Evolutionary conservation across 768 basidiomycete genomes (phyloP).

Genomic region (Mycena polygramma): DNA sequence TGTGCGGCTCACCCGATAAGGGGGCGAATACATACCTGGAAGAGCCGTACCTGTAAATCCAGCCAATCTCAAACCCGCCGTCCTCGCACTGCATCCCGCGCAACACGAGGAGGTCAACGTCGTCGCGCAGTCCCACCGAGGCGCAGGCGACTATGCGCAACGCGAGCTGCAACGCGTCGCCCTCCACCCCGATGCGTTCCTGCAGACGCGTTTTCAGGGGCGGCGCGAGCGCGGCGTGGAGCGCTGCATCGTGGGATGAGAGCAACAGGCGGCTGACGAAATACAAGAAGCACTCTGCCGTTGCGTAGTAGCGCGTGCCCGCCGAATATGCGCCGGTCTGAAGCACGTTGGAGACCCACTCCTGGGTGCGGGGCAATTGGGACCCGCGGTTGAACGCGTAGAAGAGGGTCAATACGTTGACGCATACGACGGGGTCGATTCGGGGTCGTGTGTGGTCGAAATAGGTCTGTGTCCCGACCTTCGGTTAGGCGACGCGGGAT

Average conservation of each 20-base stretch:
- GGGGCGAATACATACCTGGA: not conserved
- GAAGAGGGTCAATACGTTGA: slow-evolving; percentile 64
- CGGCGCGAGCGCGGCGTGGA: slow-evolving; percentile 53
- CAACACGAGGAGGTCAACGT: slow-evolving; percentile 60
- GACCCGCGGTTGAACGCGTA: slow-evolving; percentile 61
- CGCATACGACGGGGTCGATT: slow-evolving; percentile 68
- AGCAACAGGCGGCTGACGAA: slow-evolving; percentile 61
- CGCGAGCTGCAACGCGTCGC: slow-evolving; percentile 67
- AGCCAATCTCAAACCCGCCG: slow-evolving; percentile 60
- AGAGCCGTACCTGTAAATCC: not conserved
- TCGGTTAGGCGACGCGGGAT: slow-evolving; percentile 3
- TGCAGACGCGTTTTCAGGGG: slow-evolving; percentile 60
- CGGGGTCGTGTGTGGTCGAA: slow-evolving; percentile 64
- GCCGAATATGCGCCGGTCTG: slow-evolving; percentile 66
- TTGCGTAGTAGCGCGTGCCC: slow-evolving; percentile 68
- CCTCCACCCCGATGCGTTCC: slow-evolving; percentile 64
- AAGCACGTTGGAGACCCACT: slow-evolving; percentile 65
- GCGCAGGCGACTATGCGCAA: slow-evolving; percentile 66
- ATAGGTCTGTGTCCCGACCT: slow-evolving; percentile 55
- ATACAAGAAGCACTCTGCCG: slow-evolving; percentile 65
- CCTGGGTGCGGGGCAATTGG: slow-evolving; percentile 57
- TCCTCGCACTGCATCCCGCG: slow-evolving; percentile 64
- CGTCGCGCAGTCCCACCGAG: slow-evolving; percentile 54
- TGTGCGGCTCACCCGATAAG: no score
- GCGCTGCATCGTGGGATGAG: slow-evolving; percentile 47